Base-by-base conservation (phyloP, 1,139 yeast genomes). In the Pichia sp. region DNA sequence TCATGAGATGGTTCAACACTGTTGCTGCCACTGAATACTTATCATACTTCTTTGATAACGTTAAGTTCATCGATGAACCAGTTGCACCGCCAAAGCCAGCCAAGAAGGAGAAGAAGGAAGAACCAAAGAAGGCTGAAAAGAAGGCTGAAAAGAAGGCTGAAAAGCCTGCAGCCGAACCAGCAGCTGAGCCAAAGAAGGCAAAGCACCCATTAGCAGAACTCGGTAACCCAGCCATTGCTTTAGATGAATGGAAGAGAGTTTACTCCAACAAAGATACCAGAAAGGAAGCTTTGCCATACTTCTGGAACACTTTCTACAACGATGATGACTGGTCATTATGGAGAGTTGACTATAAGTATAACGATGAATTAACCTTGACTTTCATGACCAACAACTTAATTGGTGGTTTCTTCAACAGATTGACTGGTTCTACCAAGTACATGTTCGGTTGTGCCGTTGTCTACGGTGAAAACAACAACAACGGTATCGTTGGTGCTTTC, bases 261-360 rank as follows among this genome's bases (percentile, higher is more conserved):
- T 95, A 93, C 86, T 92, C 98, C 64, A 93, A 93, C 83, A 95
- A 91, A 76, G 98, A 93, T 71, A 92, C 98, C 70, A 90, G 98
- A 79, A 87, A 84, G 73, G 83, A 75, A 65, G 97, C 98, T 64
- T 80, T 93, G 66, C 98, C 98, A 72, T 93, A 95, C 93, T 93
- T 93, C 92, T 93, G 97, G 97, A 70, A 77, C 63, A 87, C 87
- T 74, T 84, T 88, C 79, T 92, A 81, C 81, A 85, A 92, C 78
- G 84, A 95, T 64, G 81, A 85, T 66, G 98, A 93, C 76, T 93
- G 92, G 90, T 92, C 98, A 59, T 75, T 93, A 69, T 93, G 91
- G 91, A 89, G 81, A 80, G 96, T 92, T 69, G 96, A 85, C 73
- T 93, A 88, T 91, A 90, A 88, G 83, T 93, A 93, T 83, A 92